Percentiles rank a stretch among this genome's conserved stretches.
Conservation (phyloP, 2,329 filamentous ascomycete genomes). For the Neonectria punicea region DNA sequence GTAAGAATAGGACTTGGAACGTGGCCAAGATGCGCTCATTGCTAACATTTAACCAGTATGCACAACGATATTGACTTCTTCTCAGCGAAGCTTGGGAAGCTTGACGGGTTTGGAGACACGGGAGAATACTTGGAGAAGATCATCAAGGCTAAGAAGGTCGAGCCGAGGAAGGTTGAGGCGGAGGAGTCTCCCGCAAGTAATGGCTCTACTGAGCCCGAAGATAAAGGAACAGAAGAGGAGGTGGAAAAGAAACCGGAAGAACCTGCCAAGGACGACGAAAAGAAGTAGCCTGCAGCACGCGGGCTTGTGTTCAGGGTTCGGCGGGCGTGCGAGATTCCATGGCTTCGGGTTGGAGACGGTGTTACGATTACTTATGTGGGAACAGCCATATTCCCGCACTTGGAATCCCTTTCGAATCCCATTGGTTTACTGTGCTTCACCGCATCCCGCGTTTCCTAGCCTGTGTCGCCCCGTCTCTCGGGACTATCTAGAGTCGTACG, state of each 20-base stretch:
- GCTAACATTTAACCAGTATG: slow-evolving; percentile 65
- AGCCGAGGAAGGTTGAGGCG: slow-evolving; percentile 61
- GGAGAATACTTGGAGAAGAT: slow-evolving; percentile 75
- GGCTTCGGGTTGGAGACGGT: slow-evolving; percentile 1
- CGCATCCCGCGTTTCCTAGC: not conserved
- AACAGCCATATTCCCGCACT: slow-evolving; percentile 19
- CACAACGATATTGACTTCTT: slow-evolving; percentile 80
- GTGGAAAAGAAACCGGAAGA: slow-evolving; percentile 30
- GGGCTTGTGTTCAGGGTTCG: not conserved
- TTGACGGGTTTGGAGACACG: slow-evolving; percentile 81
- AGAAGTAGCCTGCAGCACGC: slow-evolving; percentile 26
- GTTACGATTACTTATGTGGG: slow-evolving; percentile 21
- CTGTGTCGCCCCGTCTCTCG: not conserved
- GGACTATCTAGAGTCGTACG: not conserved
- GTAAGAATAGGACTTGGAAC: slow-evolving; percentile 58
- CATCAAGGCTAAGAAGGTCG: slow-evolving; percentile 69
- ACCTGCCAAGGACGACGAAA: slow-evolving; percentile 33
- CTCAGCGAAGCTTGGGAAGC: slow-evolving; percentile 74
- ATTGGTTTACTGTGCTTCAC: not conserved
- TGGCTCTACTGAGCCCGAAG: slow-evolving; percentile 24
- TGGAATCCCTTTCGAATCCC: slow-evolving; percentile 3
- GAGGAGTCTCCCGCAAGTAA: slow-evolving; percentile 29
- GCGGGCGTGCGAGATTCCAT: slow-evolving; percentile 2
- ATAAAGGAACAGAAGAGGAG: slow-evolving; percentile 27
- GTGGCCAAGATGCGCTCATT: not conserved